These are phyloP conservation scores for Sonneratia alba DNA, from an alignment of 345 rosid genomes.

Conservation along the genomic window DNA sequence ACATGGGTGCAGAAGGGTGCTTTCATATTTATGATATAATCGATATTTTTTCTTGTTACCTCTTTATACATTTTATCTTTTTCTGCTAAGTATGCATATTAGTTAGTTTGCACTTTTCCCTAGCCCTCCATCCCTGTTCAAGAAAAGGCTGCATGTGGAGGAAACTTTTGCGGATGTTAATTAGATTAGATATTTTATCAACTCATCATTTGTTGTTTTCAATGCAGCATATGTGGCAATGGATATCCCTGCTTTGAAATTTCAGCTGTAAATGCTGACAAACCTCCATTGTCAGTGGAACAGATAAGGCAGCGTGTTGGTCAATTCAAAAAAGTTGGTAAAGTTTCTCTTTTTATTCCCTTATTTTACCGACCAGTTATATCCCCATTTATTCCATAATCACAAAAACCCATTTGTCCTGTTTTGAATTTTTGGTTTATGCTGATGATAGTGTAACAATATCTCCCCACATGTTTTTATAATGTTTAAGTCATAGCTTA, in stretches of 20 bases:
- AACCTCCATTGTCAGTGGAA: constrained; percentile 62
- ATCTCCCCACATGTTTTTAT: neutral
- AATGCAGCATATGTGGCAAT: constrained; percentile 45
- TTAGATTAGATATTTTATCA: neutral
- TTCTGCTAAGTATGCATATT: neutral
- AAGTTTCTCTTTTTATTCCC: constrained; percentile 13
- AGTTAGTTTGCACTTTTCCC: too few relatives aligned
- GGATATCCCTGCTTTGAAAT: constrained; percentile 90
- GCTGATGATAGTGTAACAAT: neutral
- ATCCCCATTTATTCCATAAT: neutral
- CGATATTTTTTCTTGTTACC: neutral
- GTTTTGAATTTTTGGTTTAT: neutral
- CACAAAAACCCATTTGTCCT: neutral
- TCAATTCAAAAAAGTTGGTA: constrained; percentile 72
- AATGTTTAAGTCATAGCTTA: neutral
- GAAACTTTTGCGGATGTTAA: neutral
- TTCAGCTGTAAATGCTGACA: constrained; percentile 91
- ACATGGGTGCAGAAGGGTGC: neutral
- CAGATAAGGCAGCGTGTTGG: constrained; percentile 65
- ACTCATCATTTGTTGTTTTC: neutral
- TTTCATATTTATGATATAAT: neutral
- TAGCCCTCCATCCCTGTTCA: too few relatives aligned
- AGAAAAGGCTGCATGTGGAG: neutral
- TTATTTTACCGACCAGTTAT: neutral
- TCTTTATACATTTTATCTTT: neutral